Evolutionary conservation across 2,329 filamentous ascomycete species (phyloP), one percentile per base, ranked within the genome.

Genomic region (Tolypocladium capitatum): DNA sequence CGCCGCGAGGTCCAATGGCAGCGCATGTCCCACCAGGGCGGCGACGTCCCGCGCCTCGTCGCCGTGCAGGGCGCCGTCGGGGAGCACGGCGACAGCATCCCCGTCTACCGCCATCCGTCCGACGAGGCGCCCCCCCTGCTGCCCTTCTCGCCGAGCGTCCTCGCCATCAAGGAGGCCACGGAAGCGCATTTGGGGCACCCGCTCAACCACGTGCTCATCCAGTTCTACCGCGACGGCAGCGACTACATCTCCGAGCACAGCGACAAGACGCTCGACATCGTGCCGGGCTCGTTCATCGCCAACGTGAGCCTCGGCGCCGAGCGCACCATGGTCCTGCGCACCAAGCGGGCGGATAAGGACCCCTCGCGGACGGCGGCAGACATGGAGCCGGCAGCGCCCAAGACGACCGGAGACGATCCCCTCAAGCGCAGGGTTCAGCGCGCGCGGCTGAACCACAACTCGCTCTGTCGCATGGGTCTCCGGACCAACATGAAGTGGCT

Each of bases 161-260:
- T 80, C 18, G 67, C 72, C 33, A 81, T 97, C 49, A 81, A 83
- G 50, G 63, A 68, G 14, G 74, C 76, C 47, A 83, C 88, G 0
- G 87, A 95, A 62, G 72, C 75, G 48, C 70, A 78, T 16, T 73
- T 94, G 1, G 84, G 86, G 0, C 92, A 97, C 58, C 69, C 78
- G 1, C 67, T 98, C 38, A 98, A 98, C 58, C 92, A 98, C 61
- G 90, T 83, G 1, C 69, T 98, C 43, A 94, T 98, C 42, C 92
- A 98, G 60, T 78, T 89, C 49, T 98, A 98, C 60, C 86, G 92
- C n/a, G 76, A 77, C 55, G 87, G 91, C 3, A 80, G 79, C 43
- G 92, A 98, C 65, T 88, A 88, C 61, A 98, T 98, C 52, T 92
- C 87, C 1, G 92, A 98, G 61, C 92, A 98, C 60, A 94, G 88